phyloP scores from a whole-genome alignment of 1,284 basidiomycete species.

The Marasmius sp. region DNA sequence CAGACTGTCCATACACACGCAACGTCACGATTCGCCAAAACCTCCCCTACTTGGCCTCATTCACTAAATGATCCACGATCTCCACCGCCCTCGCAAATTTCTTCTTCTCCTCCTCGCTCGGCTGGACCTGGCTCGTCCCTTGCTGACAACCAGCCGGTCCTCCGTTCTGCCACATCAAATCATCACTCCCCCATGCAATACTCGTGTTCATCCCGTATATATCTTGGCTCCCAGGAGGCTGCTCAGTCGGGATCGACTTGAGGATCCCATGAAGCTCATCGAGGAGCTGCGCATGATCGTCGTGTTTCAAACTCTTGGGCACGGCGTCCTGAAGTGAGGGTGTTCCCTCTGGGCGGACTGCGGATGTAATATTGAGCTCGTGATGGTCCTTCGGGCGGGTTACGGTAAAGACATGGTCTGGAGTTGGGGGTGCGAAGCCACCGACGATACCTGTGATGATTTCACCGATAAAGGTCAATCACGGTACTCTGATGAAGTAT shows the following conservation, averaged over 20 bases:
- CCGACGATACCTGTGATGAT: slow-evolving; percentile 60
- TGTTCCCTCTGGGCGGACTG: slow-evolving; percentile 48
- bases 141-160: slow-evolving; percentile 59
- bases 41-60: slow-evolving; percentile 28
- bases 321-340: slow-evolving; percentile 39
- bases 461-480: neutral
- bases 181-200: slow-evolving; percentile 60
- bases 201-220: slow-evolving; percentile 70
- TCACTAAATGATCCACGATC: slow-evolving; percentile 57
- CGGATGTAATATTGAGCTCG: slow-evolving; percentile 45
- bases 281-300: slow-evolving; percentile 45
- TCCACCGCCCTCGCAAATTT: slow-evolving; percentile 68
- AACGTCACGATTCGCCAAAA: too few relatives aligned
- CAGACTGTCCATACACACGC: too few relatives aligned
- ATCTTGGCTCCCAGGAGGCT: slow-evolving; percentile 61
- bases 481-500: neutral
- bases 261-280: slow-evolving; percentile 59
- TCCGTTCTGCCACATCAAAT: slow-evolving; percentile 60
- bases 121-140: slow-evolving; percentile 46
- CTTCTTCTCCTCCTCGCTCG: slow-evolving; percentile 59
- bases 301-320: slow-evolving; percentile 43
- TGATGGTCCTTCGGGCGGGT: slow-evolving; percentile 34
- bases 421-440: slow-evolving; percentile 70
- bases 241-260: slow-evolving; percentile 55
- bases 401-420: slow-evolving; percentile 54